Percentiles rank a stretch among this genome's conserved stretches.
Evolutionary conservation across 1,284 basidiomycete species (phyloP).

Genomic region (Moesziomyces globuligerus): DNA sequence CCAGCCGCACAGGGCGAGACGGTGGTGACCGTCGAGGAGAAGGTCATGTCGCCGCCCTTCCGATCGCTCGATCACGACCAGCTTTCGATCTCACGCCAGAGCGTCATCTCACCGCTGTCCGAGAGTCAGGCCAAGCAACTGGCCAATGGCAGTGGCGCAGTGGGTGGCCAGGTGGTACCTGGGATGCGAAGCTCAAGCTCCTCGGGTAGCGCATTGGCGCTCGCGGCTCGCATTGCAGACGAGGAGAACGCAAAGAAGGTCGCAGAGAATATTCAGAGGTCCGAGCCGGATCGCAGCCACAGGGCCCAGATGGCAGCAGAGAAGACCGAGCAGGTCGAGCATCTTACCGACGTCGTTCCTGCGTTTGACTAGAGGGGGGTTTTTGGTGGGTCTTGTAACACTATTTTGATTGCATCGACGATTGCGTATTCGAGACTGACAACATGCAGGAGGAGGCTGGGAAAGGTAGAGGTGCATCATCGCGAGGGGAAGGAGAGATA

Average conservation of each 20-base stretch:
- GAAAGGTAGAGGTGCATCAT: no score
- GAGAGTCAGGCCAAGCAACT: conserved; percentile 3
- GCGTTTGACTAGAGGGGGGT: conserved; percentile 25
- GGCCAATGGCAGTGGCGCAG: background rate
- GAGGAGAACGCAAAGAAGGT: conserved; percentile 18
- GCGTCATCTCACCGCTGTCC: conserved; percentile 8
- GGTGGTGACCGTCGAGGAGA: conserved; percentile 30
- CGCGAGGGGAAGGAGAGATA: background rate
- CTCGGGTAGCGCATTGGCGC: conserved; percentile 14
- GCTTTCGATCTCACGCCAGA: conserved; percentile 36
- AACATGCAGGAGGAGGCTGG: no score
- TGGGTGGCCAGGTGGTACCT: no score
- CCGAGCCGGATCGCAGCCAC: conserved; percentile 17
- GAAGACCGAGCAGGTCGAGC: conserved; percentile 38
- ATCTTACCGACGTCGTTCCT: conserved; percentile 31
- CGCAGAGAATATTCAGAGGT: conserved; percentile 13
- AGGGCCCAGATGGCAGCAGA: conserved; percentile 41
- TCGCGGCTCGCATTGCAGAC: conserved; percentile 21
- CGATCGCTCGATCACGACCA: conserved; percentile 53
- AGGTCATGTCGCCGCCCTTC: conserved; percentile 45
- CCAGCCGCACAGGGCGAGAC: background rate
- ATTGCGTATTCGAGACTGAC: background rate
- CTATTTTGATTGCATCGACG: background rate
- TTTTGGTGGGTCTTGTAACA: background rate
- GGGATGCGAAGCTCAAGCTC: conserved; percentile 14